Base-by-base conservation (phyloP, 148 eudicot genomes). In the Persicaria tinctoria region DNA sequence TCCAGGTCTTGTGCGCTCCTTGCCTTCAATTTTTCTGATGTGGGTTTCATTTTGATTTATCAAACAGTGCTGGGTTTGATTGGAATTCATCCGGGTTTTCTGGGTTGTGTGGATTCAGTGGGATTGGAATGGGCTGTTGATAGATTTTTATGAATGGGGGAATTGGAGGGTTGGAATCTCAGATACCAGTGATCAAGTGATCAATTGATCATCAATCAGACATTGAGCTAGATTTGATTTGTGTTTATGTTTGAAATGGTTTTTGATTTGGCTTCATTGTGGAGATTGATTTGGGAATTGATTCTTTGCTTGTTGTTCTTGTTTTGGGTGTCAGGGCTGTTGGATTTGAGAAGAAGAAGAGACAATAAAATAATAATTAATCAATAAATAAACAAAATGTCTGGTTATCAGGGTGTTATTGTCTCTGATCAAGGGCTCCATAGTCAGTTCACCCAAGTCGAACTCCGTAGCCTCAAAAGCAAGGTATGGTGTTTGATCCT, bases 401-500 rank as follows among this genome's bases (percentile, higher is more conserved):
- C 95, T 77, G 79, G 87, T 66, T 86, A 66, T 73, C 91, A 59
- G 76, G 98, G 96, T 53, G 87, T 93, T 49, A 0, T 89, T 51
- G 90, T 93, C 64, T 93, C 98, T 80, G 98, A 93, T 93, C 88
- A 84, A 74, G 76, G 77, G 85, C 86, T 93, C 62, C 96, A 93
- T 64, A 90, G 92, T 78, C 98, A 93, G 79, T 93, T 93, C 79
- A 93, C 98, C 18, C 93, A 89, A 87, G 90, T 89, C 44, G 93
- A 93, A 85, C 93, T 93, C 57, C 88, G 93, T 8, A 84, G 83
- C 84, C 91, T 93, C 56, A 83, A 90, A 72, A 80, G 93, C 68
- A 86, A 89, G 83, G 98, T 93, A 8, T 4, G 20, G 12, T 46
- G 14, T 47, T 17, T 71, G 32, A 1, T 48, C 38, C 54, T 71